Conservation (phyloP, 805 yeast species). For the Candida adriatica region DNA sequence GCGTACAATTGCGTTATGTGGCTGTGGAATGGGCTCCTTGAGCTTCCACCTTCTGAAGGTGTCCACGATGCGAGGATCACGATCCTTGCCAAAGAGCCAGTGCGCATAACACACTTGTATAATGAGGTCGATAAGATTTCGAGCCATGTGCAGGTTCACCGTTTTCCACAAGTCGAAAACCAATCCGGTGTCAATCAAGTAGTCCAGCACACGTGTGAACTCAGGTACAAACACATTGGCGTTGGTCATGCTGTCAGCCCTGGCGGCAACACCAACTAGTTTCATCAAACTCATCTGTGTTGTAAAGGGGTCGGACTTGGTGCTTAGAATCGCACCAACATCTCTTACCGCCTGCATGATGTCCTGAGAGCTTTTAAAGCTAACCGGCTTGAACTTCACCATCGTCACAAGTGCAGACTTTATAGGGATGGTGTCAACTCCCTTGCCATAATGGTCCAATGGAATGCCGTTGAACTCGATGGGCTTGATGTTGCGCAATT, state of each 20-base stretch:
- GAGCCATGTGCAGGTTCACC: conserved; percentile 19
- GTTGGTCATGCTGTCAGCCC: conserved; percentile 25
- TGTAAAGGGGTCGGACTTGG: no score
- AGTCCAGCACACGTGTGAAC: conserved; percentile 33
- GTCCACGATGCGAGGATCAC: conserved; percentile 15
- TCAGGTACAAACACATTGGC: conserved; percentile 31
- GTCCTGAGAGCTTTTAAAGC: no score
- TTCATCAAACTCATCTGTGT: no score
- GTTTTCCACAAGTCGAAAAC: conserved; percentile 26
- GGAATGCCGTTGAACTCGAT: conserved; percentile 14
- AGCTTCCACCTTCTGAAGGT: conserved; percentile 29
- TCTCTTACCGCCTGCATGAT: no score
- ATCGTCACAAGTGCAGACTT: no score
- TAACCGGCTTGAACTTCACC: no score
- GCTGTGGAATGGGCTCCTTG: conserved; percentile 26
- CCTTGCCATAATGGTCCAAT: no score
- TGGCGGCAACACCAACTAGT: conserved; percentile 28
- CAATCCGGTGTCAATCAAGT: conserved; percentile 32
- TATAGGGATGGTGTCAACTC: no score
- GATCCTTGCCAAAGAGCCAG: conserved; percentile 28
- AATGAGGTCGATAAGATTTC: conserved; percentile 33
- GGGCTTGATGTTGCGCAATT: conserved; percentile 15
- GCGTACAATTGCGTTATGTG: conserved; percentile 26
- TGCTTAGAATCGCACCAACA: no score
- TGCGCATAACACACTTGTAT: conserved; percentile 40